Evolutionary conservation across 306 rosid species (phyloP).

Genomic region (Vigna angularis): DNA sequence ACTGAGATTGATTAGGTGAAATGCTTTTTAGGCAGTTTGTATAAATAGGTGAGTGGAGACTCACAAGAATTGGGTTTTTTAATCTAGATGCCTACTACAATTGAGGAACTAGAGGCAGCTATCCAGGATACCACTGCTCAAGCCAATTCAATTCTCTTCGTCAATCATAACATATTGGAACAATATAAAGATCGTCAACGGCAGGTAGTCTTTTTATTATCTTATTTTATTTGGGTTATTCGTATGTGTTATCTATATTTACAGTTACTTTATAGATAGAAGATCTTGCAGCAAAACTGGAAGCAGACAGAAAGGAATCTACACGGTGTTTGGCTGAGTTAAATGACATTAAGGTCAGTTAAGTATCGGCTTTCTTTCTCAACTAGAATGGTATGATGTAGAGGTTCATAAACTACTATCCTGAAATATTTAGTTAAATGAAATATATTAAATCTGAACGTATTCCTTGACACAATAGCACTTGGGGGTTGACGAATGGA

Average conservation of each 20-base stretch:
- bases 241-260: conserved; percentile 19
- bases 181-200: conserved; percentile 76
- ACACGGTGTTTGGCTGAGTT: conserved; percentile 59
- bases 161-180: conserved; percentile 80
- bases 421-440: background rate
- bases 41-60: conserved; percentile 10
- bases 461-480: background rate
- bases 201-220: conserved; percentile 54
- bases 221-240: conserved; percentile 1
- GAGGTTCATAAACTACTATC: background rate
- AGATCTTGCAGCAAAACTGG: conserved; percentile 65
- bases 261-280: conserved; percentile 63
- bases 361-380: conserved; percentile 23
- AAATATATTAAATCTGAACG: background rate
- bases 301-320: conserved; percentile 69
- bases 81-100: conserved; percentile 90
- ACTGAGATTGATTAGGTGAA: background rate
- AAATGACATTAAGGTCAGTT: conserved; percentile 71
- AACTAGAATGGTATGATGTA: background rate
- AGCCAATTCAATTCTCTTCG: conserved; percentile 81
- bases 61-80: conserved; percentile 28
- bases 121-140: conserved; percentile 79
- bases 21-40: background rate
- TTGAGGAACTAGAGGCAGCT: conserved; percentile 89
- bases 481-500: background rate